These are phyloP conservation scores for Syzygium aromaticum DNA, from an alignment of 345 rosid species.

Conservation along the genomic window DNA sequence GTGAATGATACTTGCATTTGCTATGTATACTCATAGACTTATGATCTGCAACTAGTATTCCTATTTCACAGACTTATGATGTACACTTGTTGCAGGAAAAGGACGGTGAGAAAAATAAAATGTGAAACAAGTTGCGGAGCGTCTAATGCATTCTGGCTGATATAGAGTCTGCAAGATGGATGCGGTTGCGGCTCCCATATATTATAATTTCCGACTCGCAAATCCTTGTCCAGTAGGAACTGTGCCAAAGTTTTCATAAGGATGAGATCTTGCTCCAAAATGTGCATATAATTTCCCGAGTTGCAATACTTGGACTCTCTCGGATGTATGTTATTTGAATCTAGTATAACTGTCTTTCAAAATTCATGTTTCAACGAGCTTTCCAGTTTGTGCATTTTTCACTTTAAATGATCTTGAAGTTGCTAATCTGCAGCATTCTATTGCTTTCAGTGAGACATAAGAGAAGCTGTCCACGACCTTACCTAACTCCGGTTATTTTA, in stretches of 20 bases:
- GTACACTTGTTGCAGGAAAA: conserved; percentile 26
- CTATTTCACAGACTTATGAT: background rate
- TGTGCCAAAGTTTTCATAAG: background rate
- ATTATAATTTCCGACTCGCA: background rate
- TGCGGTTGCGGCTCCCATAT: background rate
- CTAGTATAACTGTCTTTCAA: background rate
- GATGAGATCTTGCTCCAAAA: background rate
- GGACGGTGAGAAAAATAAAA: conserved; percentile 26
- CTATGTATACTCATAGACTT: background rate
- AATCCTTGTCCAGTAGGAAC: background rate
- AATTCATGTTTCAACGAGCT: background rate
- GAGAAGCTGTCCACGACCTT: background rate
- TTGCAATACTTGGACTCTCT: background rate
- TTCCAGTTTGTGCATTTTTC: background rate
- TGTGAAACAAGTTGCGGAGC: conserved; percentile 29
- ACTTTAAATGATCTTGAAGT: background rate
- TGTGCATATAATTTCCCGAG: background rate
- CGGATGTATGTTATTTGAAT: background rate
- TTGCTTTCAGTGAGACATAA: background rate
- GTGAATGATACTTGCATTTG: background rate
- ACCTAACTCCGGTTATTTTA: background rate
- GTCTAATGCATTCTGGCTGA: conserved; percentile 12
- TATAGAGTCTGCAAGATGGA: background rate
- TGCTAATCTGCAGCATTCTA: background rate
- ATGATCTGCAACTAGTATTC: background rate